Conservation (phyloP, 257 asterid genomes). For the Hygrophila difformis region DNA sequence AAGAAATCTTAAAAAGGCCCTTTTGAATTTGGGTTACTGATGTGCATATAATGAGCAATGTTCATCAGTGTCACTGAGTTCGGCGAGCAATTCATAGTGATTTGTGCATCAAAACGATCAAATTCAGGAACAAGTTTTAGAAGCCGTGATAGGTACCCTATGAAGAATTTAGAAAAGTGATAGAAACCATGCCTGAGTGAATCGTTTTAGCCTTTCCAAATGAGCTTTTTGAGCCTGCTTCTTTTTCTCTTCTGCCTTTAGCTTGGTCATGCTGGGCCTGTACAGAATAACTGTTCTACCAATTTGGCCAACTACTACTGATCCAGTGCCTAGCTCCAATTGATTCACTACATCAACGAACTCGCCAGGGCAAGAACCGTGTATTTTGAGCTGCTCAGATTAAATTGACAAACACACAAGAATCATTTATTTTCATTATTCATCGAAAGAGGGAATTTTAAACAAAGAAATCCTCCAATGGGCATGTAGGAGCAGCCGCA, state of each 20-base stretch:
- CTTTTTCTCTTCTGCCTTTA: constrained; percentile 77
- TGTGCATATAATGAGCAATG: neutral
- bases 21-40: neutral
- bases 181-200: constrained; percentile 38
- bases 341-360: constrained; percentile 61
- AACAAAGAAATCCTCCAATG: neutral
- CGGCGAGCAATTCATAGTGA: too few species aligned
- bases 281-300: constrained; percentile 91
- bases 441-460: neutral
- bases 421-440: neutral
- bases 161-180: too few species aligned
- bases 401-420: too few species aligned
- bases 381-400: constrained; percentile 64
- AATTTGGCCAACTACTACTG: constrained; percentile 59
- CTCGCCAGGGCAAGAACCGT: constrained; percentile 68
- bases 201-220: constrained; percentile 30
- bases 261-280: constrained; percentile 75
- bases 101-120: too few species aligned
- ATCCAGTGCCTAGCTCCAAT: constrained; percentile 65
- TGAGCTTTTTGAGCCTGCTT: constrained; percentile 31
- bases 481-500: neutral
- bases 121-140: constrained; percentile 3
- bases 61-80: too few species aligned
- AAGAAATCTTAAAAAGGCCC: neutral
- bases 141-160: neutral